Evolutionary conservation across 2,329 filamentous ascomycete genomes (phyloP), one percentile per base, ranked within the genome.

Genomic region (Fusarium abutilonis): DNA sequence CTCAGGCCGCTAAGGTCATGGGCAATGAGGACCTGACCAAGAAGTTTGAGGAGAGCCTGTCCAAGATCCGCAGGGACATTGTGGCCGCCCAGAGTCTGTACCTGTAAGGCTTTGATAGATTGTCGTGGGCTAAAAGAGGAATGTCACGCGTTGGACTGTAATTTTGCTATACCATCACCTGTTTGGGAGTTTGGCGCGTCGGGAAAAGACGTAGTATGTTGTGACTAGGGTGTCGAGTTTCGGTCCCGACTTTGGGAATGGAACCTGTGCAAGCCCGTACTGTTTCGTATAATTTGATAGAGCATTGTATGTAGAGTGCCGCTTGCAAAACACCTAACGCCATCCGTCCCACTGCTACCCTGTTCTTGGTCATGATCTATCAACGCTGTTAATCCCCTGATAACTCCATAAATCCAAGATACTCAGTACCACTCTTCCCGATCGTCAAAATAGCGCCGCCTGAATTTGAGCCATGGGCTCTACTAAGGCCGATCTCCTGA

Each of bases 1-100:
- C 90, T 14, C 91, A 98, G 78, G 95, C 94, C 21, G 87, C 91
- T 66, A 98, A 97, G 80, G 94, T 97, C 63, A 99, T 99, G 95
- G 95, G 95, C 71, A 97, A 91, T 74, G 92, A 96, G 59, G 95
- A 98, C 71, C 81, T 99, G 53, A 90, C 93, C 72, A 85, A 89
- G 74, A 97, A 97, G 79, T 99, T 99, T 73, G 93, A 97, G 72
- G 85, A 88, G 67, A 90, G 92, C 60, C 80, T 99, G 68, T 83
- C 84, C 56, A 95, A 96, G 84, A 90, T 98, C 51, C 86, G 92
- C 76, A 86, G 95, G 72, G 95, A 98, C 75, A 93, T 99, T 75
- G 94, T 99, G 56, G 93, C 94, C 21, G 92, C 94, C 43, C 93
- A 97, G 80, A 96, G 91, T 70, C 80, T 98, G 76, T 98, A 97